Percentiles rank a stretch among this genome's conserved stretches.
Evolutionary conservation across 192 early-diverging fungal genomes (phyloP).

Genomic region (Paraglomus brasilianum): DNA sequence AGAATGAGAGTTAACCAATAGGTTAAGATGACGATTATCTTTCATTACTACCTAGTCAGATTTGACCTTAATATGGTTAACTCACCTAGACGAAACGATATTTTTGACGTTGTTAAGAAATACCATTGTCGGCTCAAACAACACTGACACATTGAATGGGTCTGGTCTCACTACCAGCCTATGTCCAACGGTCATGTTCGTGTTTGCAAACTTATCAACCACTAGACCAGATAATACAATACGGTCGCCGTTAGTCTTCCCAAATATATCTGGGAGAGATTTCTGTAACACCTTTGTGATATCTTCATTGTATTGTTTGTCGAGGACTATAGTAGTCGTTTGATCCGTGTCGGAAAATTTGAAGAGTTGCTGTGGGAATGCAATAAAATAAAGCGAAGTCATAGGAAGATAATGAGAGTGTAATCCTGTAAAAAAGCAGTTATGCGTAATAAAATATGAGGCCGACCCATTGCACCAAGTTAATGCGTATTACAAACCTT

Average conservation of each 20-base stretch:
- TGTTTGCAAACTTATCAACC: constrained; percentile 66
- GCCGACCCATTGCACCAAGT: background rate
- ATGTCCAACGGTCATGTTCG: constrained; percentile 58
- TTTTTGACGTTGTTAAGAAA: constrained; percentile 60
- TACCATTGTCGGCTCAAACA: constrained; percentile 64
- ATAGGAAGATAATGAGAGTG: background rate
- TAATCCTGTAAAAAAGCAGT: background rate
- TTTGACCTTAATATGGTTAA: background rate
- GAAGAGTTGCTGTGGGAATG: constrained; percentile 46
- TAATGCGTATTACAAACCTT: constrained; percentile 24
- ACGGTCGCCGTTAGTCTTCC: constrained; percentile 20
- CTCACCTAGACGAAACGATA: constrained; percentile 51
- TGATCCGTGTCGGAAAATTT: constrained; percentile 36
- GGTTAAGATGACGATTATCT: background rate
- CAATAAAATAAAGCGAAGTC: background rate
- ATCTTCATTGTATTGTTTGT: constrained; percentile 37
- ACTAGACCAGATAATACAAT: constrained; percentile 32
- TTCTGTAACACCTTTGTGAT: constrained; percentile 29
- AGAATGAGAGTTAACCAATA: constrained; percentile 15
- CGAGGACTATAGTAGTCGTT: constrained; percentile 18
- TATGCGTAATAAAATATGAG: background rate
- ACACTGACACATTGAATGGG: constrained; percentile 67
- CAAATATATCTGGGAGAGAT: constrained; percentile 32
- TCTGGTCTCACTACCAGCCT: constrained; percentile 63
- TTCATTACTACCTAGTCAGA: background rate